Percentiles rank a stretch among this genome's conserved stretches.
Conservation (phyloP, 768 basidiomycete species). For the Boletus speciosus region DNA sequence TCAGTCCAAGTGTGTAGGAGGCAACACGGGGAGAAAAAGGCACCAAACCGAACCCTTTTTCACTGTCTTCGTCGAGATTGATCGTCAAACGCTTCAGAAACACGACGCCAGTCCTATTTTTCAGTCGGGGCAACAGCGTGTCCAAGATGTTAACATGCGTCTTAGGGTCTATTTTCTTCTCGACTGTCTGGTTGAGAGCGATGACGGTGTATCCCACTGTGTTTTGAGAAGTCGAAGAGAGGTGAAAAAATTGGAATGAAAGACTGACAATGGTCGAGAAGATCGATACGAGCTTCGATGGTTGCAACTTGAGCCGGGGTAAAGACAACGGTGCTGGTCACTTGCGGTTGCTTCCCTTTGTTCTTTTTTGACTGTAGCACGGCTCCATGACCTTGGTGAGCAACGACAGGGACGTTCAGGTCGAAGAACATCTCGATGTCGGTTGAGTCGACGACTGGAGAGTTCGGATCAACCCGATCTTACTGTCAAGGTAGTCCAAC, state of each 20-base stretch:
- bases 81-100: constrained; percentile 79
- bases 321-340: constrained; percentile 35
- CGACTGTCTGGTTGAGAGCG: constrained; percentile 69
- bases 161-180: constrained; percentile 70
- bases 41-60: constrained; percentile 82
- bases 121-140: constrained; percentile 54
- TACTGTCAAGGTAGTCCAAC: background rate
- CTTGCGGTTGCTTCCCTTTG: constrained; percentile 37
- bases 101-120: constrained; percentile 54
- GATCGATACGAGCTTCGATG: constrained; percentile 62
- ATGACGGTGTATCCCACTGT: constrained; percentile 86
- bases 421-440: constrained; percentile 55
- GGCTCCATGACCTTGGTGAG: constrained; percentile 13
- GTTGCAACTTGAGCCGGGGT: constrained; percentile 53
- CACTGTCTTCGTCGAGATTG: constrained; percentile 76
- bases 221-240: constrained; percentile 6
- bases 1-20: background rate
- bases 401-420: constrained; percentile 55
- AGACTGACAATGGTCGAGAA: constrained; percentile 68
- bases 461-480: background rate
- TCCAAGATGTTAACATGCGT: constrained; percentile 64
- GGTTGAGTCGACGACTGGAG: background rate
- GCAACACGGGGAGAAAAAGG: constrained; percentile 15
- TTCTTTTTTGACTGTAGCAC: constrained; percentile 23
- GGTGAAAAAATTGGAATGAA: background rate